Percentiles rank a stretch among this genome's conserved stretches.
phyloP scores from a whole-genome alignment of 2,329 filamentous ascomycete species.

The Xylaria sp. region DNA sequence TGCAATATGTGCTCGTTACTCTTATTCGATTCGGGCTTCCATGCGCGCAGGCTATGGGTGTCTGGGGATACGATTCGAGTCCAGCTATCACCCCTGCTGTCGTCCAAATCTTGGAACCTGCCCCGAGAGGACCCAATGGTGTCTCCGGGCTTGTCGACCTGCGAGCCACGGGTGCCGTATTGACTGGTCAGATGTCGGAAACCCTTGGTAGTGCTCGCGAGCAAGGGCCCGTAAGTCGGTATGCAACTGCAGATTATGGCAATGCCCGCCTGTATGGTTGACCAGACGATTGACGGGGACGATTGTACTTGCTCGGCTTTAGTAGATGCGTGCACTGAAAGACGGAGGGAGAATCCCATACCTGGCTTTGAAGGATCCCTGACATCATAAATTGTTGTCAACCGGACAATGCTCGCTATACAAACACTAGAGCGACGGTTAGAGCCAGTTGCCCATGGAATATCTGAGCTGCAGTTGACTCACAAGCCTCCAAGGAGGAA shows the following conservation, averaged over 20 bases:
- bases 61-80: not conserved
- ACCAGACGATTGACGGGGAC: not conserved
- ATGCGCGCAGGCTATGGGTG: not conserved
- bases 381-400: not conserved
- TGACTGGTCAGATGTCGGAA: not conserved
- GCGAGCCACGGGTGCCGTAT: not conserved
- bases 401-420: not conserved
- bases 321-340: not conserved
- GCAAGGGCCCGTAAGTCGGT: not conserved
- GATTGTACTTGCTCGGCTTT: not conserved
- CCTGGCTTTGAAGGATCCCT: not conserved
- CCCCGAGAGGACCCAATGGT: not conserved
- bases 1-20: not conserved
- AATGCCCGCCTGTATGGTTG: not conserved
- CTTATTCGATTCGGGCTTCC: not conserved
- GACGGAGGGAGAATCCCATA: not conserved
- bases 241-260: not conserved
- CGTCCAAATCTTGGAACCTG: not conserved
- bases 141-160: not conserved
- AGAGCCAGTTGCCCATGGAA: not conserved
- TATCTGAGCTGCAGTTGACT: not conserved
- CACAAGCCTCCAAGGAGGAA: slow-evolving; percentile 18
- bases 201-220: not conserved
- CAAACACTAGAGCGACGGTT: not conserved
- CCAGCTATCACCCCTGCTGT: not conserved